phyloP scores from a whole-genome alignment of 306 rosid genomes.

The Rosa multiflora region DNA sequence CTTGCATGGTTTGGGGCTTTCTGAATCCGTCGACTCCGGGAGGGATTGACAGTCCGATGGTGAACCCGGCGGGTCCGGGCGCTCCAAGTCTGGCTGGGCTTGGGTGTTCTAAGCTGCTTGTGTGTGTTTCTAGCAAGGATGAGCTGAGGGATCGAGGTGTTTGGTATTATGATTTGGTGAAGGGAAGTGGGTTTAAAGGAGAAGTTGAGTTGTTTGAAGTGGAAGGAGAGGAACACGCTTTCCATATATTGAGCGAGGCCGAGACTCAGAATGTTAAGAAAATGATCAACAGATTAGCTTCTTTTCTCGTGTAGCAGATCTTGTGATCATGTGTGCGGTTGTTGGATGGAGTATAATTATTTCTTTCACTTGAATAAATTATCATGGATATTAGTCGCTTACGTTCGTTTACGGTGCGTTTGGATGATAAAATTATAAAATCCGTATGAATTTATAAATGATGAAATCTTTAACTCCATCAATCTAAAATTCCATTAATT shows the following conservation, averaged over 20 bases:
- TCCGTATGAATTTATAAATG: too few relatives aligned
- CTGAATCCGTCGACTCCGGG: slow-evolving; percentile 26
- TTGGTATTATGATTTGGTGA: slow-evolving; percentile 24
- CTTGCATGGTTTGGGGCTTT: slow-evolving; percentile 22
- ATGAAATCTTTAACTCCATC: too few relatives aligned
- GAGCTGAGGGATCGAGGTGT: slow-evolving; percentile 38
- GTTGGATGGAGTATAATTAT: neutral
- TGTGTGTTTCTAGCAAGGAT: slow-evolving; percentile 48
- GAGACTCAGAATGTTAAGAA: slow-evolving; percentile 33
- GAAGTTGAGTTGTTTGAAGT: slow-evolving; percentile 29
- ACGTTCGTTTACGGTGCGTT: too few relatives aligned
- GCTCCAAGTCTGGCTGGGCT: slow-evolving; percentile 33
- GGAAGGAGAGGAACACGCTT: slow-evolving; percentile 28
- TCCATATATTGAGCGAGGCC: slow-evolving; percentile 21
- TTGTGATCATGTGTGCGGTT: neutral
- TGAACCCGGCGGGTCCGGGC: slow-evolving; percentile 41
- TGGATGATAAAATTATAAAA: too few relatives aligned
- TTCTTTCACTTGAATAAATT: neutral
- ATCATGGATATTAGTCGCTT: too few relatives aligned
- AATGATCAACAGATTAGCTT: slow-evolving; percentile 37
- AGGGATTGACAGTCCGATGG: slow-evolving; percentile 42
- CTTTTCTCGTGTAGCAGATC: slow-evolving; percentile 34
- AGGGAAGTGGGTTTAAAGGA: slow-evolving; percentile 19
- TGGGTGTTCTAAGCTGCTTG: slow-evolving; percentile 36
- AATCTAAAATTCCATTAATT: too few relatives aligned